These are phyloP conservation scores for Globisporangium splendens DNA, from an alignment of 352 stramenopile genomes.

Conservation along the genomic window DNA sequence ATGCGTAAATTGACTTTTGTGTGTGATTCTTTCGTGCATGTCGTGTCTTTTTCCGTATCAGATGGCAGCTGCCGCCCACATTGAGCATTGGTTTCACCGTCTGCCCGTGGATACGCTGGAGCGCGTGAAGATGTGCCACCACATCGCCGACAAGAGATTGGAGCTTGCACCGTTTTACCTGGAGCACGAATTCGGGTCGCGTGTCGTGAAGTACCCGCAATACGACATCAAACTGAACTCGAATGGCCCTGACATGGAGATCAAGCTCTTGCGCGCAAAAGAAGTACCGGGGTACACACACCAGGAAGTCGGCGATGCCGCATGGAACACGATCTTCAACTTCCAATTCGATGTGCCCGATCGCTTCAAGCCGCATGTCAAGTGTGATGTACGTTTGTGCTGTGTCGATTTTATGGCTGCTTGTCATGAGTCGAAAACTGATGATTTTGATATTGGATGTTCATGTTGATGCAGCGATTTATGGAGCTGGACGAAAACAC, in stretches of 20 bases:
- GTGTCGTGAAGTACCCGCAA: conserved; percentile 43
- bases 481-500: conserved; percentile 80
- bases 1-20: not conserved
- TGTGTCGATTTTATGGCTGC: not conserved
- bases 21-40: not conserved
- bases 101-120: conserved; percentile 61
- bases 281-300: conserved; percentile 53
- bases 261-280: conserved; percentile 69
- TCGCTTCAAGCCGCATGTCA: conserved; percentile 62
- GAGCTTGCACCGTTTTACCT: conserved; percentile 48
- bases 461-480: conserved; percentile 26
- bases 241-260: conserved; percentile 76
- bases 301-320: conserved; percentile 54
- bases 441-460: not conserved
- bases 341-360: conserved; percentile 69
- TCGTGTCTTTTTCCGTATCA: conserved; percentile 11
- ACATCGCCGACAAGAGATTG: conserved; percentile 56
- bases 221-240: conserved; percentile 83
- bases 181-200: conserved; percentile 43
- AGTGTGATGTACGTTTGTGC: conserved; percentile 35
- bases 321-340: conserved; percentile 77
- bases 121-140: conserved; percentile 39
- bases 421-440: not conserved
- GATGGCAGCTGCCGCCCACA: conserved; percentile 24
- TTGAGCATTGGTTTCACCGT: conserved; percentile 68